phyloP scores from a whole-genome alignment of 2,329 filamentous ascomycete species.

The Pseudocercospora cruenta region DNA sequence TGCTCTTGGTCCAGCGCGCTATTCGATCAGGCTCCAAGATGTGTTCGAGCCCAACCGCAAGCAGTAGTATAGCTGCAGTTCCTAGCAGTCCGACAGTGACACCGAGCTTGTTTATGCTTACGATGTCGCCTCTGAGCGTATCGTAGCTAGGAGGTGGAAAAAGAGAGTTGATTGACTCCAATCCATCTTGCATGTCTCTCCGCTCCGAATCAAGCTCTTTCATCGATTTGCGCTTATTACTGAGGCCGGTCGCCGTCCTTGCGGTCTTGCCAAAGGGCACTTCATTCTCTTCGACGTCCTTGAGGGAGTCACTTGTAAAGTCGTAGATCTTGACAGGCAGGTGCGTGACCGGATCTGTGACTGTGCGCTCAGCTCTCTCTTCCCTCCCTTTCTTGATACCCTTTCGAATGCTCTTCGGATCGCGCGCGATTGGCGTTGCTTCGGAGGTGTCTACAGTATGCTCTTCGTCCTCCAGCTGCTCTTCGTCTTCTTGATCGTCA shows the following conservation, averaged over 20 bases:
- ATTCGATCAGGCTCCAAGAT: conserved; percentile 17
- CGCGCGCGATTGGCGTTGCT: conserved; percentile 38
- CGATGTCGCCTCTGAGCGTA: conserved; percentile 49
- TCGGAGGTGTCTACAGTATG: conserved; percentile 50
- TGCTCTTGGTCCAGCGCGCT: conserved; percentile 14
- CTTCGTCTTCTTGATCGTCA: conserved; percentile 23
- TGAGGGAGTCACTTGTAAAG: conserved; percentile 66
- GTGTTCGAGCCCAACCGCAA: conserved; percentile 35
- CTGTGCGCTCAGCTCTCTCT: conserved; percentile 58
- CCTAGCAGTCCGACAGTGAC: conserved; percentile 46
- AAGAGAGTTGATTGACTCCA: conserved; percentile 53
- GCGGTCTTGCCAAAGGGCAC: conserved; percentile 45
- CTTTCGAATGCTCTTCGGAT: conserved; percentile 54
- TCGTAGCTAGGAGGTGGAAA: conserved; percentile 60
- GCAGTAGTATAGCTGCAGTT: conserved; percentile 35
- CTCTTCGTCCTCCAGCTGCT: conserved; percentile 29
- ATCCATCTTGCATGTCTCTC: conserved; percentile 46
- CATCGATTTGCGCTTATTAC: conserved; percentile 49
- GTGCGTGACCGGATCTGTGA: conserved; percentile 74
- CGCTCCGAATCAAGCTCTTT: conserved; percentile 49
- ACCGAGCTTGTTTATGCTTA: conserved; percentile 50
- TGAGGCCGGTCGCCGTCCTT: conserved; percentile 50
- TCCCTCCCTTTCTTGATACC: conserved; percentile 53
- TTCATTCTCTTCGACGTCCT: conserved; percentile 51
- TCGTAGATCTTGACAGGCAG: conserved; percentile 70